A percentile compares a stretch with the other conserved stretches of the same genome.
Evolutionary conservation across 805 yeast genomes (phyloP).

Genomic region (Isabelozyma rhagii): DNA sequence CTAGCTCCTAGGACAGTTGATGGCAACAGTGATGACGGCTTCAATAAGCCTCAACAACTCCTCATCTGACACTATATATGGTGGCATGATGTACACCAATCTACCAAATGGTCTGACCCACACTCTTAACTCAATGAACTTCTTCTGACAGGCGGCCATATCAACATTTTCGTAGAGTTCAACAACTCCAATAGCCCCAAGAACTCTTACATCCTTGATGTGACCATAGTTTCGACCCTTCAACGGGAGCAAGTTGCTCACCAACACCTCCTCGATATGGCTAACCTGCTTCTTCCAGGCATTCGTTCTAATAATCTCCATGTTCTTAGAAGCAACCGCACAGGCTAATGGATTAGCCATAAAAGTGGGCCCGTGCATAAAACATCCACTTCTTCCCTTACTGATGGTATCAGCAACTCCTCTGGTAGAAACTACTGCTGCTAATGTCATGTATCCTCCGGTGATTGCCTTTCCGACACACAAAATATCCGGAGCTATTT

Average conservation of each 20-base stretch:
- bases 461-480: slow-evolving; percentile 50
- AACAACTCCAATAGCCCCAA: slow-evolving; percentile 2
- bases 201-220: slow-evolving; percentile 1
- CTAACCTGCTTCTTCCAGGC: slow-evolving; percentile 7
- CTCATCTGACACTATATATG: not conserved
- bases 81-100: slow-evolving; percentile 4
- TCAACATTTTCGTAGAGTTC: slow-evolving; percentile 1
- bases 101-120: slow-evolving; percentile 4
- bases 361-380: slow-evolving; percentile 13
- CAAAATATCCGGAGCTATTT: slow-evolving; percentile 46
- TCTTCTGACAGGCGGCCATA: not conserved
- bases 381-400: slow-evolving; percentile 12
- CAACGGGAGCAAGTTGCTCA: not conserved
- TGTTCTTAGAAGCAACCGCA: not conserved
- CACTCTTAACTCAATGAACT: slow-evolving; percentile 1
- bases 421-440: slow-evolving; percentile 36
- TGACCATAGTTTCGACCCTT: not conserved
- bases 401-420: slow-evolving; percentile 26
- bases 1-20: not conserved
- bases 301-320: slow-evolving; percentile 15
- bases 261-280: slow-evolving; percentile 11
- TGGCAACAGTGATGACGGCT: not conserved
- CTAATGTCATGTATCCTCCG: slow-evolving; percentile 46
- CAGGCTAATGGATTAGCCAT: slow-evolving; percentile 4
- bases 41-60: not conserved